phyloP scores from a whole-genome alignment of 2,329 filamentous ascomycete genomes.

The Pleochaeta shiraiana region DNA sequence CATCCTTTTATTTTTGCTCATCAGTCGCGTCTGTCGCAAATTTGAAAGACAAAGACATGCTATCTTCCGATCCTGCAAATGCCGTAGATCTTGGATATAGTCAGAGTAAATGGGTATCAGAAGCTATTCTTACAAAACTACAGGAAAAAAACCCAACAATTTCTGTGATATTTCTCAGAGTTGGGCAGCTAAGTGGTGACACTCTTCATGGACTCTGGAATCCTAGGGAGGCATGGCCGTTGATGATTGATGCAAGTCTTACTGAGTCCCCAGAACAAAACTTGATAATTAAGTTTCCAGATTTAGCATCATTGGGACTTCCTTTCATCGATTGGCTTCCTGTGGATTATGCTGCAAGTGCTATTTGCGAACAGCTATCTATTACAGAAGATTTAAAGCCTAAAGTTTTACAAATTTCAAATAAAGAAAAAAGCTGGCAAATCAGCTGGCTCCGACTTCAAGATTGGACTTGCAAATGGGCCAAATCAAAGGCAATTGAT shows the following conservation, averaged over 20 bases:
- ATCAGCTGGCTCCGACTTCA: constrained; percentile 26
- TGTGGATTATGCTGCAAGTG: constrained; percentile 23
- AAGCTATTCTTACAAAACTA: constrained; percentile 24
- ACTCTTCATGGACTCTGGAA: constrained; percentile 25
- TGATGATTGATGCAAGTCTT: constrained; percentile 23
- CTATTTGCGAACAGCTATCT: constrained; percentile 21
- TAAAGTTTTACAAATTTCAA: constrained; percentile 10
- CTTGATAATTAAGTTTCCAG: constrained; percentile 17
- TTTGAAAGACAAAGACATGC: constrained; percentile 18
- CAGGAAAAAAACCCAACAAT: constrained; percentile 6
- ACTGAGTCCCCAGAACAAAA: constrained; percentile 22
- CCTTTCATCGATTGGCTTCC: constrained; percentile 22
- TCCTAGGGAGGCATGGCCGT: constrained; percentile 25
- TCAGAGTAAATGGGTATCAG: constrained; percentile 35
- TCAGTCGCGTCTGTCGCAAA: constrained; percentile 25
- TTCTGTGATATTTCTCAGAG: constrained; percentile 7
- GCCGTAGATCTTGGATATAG: constrained; percentile 31
- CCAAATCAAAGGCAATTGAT: constrained; percentile 12
- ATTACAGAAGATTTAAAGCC: not conserved
- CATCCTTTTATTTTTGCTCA: constrained; percentile 21
- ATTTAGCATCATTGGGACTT: not conserved
- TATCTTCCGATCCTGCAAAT: constrained; percentile 22
- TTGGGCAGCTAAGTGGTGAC: constrained; percentile 26
- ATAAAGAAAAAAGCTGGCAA: not conserved
- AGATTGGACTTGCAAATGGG: constrained; percentile 20